Base-by-base conservation (phyloP, 2,329 filamentous ascomycete species). In the Cladosporium sp. region DNA sequence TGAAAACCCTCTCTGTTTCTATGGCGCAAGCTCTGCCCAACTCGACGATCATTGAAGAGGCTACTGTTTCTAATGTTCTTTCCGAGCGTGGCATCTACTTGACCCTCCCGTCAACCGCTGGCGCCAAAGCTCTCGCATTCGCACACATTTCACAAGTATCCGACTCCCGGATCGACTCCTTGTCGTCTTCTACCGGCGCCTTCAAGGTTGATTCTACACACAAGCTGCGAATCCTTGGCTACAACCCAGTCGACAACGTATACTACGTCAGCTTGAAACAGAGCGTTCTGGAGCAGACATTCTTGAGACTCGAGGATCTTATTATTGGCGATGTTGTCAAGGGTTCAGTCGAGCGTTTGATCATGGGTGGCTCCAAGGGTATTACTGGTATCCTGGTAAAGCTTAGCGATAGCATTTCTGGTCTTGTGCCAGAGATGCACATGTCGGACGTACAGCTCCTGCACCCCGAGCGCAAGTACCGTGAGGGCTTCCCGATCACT, bases 401-500 rank as follows among this genome's bases (percentile, higher is more conserved):
- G 66, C 76, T 99, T 54, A 88, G 91, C 8, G 90, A 97, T 42
- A 90, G 90, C 47, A 91, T 99, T 64, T 88, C 85, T 52, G 94
- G 92, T n/a, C 82, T 96, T 59, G 92, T 97, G 2, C 84, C 92
- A 3, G 89, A 93, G 69, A 86, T 88, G 70, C 95, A 99, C 71
- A 80, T 99, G 66, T 88, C 94, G 47, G 95, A 99, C 72, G 84
- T 94, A 14, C 86, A 86, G 61, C 80, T 99, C 22, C 89, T 94
- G 70, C 89, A 97, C 68, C 94, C 94, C 0, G 94, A 99, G 74
- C 95, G 93, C 79, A 97, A 97, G 72, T 99, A 97, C 75, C 85
- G 89, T 61, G 90, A 93, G 72, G 92, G 92, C 1, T 84, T 90
- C 73, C 84, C 88, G 55, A 87, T 99, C 63, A 96, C 90, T 66